Conservation (phyloP, 805 yeast genomes). For the Metschnikowia anglica region DNA sequence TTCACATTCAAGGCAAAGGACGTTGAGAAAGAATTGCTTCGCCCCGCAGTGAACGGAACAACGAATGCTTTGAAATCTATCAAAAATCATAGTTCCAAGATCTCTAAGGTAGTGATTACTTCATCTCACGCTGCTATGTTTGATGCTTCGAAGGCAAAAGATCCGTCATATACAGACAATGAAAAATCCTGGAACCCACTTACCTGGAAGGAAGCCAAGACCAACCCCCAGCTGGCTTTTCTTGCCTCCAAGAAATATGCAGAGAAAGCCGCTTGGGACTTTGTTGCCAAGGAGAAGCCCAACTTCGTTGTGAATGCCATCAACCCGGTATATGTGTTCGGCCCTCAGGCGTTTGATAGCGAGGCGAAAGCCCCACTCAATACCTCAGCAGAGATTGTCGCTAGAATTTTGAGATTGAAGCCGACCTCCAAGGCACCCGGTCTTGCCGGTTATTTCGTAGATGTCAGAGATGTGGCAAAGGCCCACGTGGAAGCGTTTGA, state of each 20-base stretch:
- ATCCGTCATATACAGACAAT: slow-evolving; percentile 30
- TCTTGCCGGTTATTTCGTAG: slow-evolving; percentile 23
- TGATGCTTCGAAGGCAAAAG: slow-evolving; percentile 28
- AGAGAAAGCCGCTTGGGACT: slow-evolving; percentile 40
- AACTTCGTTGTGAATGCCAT: slow-evolving; percentile 37
- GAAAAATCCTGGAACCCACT: slow-evolving; percentile 52
- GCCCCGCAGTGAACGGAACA: slow-evolving; percentile 47
- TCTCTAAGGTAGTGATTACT: slow-evolving; percentile 14
- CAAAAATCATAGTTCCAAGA: slow-evolving; percentile 11
- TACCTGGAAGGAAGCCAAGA: slow-evolving; percentile 44
- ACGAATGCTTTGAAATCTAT: slow-evolving; percentile 15
- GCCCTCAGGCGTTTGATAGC: slow-evolving; percentile 29
- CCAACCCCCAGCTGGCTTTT: slow-evolving; percentile 31
- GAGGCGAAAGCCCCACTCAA: slow-evolving; percentile 34
- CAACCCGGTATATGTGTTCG: slow-evolving; percentile 27
- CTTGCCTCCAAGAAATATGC: slow-evolving; percentile 36
- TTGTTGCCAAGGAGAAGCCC: slow-evolving; percentile 29
- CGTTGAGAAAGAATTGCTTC: slow-evolving; percentile 50
- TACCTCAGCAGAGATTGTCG: slow-evolving; percentile 40
- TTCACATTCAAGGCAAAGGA: slow-evolving; percentile 45
- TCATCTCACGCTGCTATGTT: slow-evolving; percentile 18
- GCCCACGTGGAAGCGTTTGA: slow-evolving; percentile 21
- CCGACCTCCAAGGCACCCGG: slow-evolving; percentile 23
- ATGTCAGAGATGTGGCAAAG: slow-evolving; percentile 26
- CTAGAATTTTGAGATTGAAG: slow-evolving; percentile 34